Base-by-base conservation (phyloP, 2,329 filamentous ascomycete genomes). In the Talaromyces sp. region DNA sequence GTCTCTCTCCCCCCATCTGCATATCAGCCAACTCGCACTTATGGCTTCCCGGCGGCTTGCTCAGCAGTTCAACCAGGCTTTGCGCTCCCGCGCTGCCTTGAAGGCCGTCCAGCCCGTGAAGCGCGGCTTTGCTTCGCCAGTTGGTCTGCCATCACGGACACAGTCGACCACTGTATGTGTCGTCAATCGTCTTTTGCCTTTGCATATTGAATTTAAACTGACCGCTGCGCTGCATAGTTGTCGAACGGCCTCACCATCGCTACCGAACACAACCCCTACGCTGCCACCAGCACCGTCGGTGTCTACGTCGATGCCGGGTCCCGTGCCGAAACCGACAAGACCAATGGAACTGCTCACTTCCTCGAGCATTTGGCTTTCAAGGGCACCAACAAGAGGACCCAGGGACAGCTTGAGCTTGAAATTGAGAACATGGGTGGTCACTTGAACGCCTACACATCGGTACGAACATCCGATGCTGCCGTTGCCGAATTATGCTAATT, bases 361-460 rank as follows among this genome's bases (percentile, higher is more conserved):
- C 88, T 99, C 75, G 95, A 99, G 87, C 95, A 99, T 85, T 88
- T 99, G 81, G 96, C 96, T 75, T 99, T 99, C 89, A 99, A 99
- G 92, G 95, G 95, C 74, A 99, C 95, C 72, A 86, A 90, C 81
- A 96, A 91, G 85, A 88, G 95, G 82, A 93, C 91, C 70, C 95
- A 99, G 83, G 91, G 96, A 79, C 95, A 99, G 84, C 86, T 99
- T 79, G 95, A 99, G 85, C 89, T 99, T 70, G 95, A 99, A 85
- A 98, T 99, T 77, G 95, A 99, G 87, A 99, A 99, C 85, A 97
- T 99, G 92, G 95, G 95, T 80, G 95, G 92, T 70, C 95, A 99
- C 84, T 87, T 99, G 75, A 99, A 99, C 83, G 95, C 95, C 79
- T 99, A 99, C 86, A 99, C 95, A 75, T 98, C 94, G 85, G 93